Base-by-base conservation (phyloP, 495 filamentous ascomycete genomes). In the Hyphodiscus hymeniophilus region DNA sequence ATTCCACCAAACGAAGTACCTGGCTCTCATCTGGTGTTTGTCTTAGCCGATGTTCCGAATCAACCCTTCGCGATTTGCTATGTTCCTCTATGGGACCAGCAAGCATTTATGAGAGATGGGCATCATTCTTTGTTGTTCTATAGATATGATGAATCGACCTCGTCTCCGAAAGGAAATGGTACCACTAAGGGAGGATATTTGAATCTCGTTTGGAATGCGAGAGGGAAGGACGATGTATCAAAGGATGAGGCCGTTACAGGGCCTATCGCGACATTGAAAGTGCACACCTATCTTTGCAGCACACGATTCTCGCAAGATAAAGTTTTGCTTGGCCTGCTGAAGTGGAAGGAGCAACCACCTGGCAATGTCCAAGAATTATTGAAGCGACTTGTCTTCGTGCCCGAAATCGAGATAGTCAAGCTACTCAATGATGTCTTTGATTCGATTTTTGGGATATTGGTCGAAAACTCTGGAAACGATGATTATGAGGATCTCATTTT, bases 361-460 rank as follows among this genome's bases (percentile, higher is more conserved):
- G 77, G 77, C 32, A 80, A 91, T 18, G 71, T 92, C 1, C 66
- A 85, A 1, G 72, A 79, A 16, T 72, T 94, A 5, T 65, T 99
- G 26, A 83, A 86, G 61, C 79, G 87, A 50, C 74, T 97, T 31
- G 79, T 85, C 7, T 99, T 97, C 57, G 92, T 99, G 8, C 83
- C 92, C 0, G 92, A 99, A 61, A 95, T 96, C 42, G 92, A 99
- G 66, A 86, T 97, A 21, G 92, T 97, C 48, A 99, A 96, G 65
- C 75, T 95, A 42, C 68, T 96, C 7, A 80, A 76, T 50, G 84
- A 94, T 58, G 90, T 99, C 12, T 83, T 99, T 55, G 88, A 95
- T 61, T 81, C 89, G 7, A 74, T 97, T 11, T 99, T 99, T 58
- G 81, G 86, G 7, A 89, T 97, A 30, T 63, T 97, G 22, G 82